Percentiles rank a stretch among this genome's conserved stretches.
Evolutionary conservation across 179 eudicot species (phyloP).

Genomic region (Dionaea muscipula): DNA sequence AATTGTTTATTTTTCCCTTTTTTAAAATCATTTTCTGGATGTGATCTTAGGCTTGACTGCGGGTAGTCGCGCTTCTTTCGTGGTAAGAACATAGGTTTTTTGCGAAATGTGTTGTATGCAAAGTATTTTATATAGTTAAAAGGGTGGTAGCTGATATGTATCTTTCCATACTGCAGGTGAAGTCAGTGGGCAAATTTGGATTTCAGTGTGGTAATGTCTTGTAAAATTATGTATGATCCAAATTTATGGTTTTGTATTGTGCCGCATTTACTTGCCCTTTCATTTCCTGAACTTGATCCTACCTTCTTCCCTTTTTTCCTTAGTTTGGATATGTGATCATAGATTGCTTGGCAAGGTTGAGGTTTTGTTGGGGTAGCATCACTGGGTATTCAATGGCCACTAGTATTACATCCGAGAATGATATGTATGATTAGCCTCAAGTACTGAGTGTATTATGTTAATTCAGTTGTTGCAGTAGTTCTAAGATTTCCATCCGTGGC

Average conservation of each 20-base stretch:
- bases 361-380: too few species aligned
- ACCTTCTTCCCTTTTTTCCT: too few species aligned
- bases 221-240: not conserved
- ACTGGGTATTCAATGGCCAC: too few species aligned
- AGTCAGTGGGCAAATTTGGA: slow-evolving; percentile 39
- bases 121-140: not conserved
- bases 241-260: not conserved
- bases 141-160: slow-evolving; percentile 10
- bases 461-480: too few species aligned
- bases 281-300: not conserved
- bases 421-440: too few species aligned
- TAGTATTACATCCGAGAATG: too few species aligned
- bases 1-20: not conserved
- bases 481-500: too few species aligned
- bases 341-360: too few species aligned
- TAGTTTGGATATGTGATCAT: too few species aligned
- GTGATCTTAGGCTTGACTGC: slow-evolving; percentile 41
- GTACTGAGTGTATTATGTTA: too few species aligned
- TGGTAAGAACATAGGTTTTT: slow-evolving; percentile 30
- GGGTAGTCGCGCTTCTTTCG: slow-evolving; percentile 41
- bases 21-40: not conserved
- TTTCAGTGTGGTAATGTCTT: slow-evolving; percentile 37
- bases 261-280: not conserved
- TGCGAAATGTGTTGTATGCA: not conserved
- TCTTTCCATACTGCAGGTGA: slow-evolving; percentile 40